Base-by-base conservation (phyloP, 176 grass and related monocot species). In the Alloteropsis semialata region DNA sequence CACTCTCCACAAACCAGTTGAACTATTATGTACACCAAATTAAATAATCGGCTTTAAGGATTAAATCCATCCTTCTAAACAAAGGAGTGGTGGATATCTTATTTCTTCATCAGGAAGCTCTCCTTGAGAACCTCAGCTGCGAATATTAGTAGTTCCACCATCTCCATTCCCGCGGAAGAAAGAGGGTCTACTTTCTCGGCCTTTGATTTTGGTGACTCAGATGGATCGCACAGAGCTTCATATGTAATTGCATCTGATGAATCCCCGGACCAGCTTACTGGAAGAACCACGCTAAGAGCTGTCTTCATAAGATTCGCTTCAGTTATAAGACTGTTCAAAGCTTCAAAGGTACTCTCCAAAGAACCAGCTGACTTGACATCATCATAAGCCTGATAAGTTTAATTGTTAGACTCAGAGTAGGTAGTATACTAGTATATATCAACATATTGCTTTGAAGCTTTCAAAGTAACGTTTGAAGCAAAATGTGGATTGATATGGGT, bases 111-210 rank as follows among this genome's bases (percentile, higher is more conserved):
- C 45, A 77, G 21, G 50, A 93, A 84, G 76, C 44, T 95, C 25
- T 85, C 89, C 65, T 85, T 91, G 24, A 88, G 72, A 53, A 92
- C 79, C 63, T 88, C 87, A 74, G 93, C 79, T 18, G 92, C 87
- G 3, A 98, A 89, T 63, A 95, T 84, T 50, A 98, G 84, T 42
- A 98, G 89, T 72, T 98, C 91, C 64, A 93, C 87, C 96, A 98
- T 98, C 84, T 95, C 96, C 62, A 86, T 64, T 48, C 96, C 78
- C 9, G 91, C 87, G 42, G 43, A 82, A 81, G 84, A 87, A 37
- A 95, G 67, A 56, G 84, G 74, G 5, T 93, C 90, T 36, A 59
- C 65, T 81, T 91, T 95, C 55, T 90, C 78, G 2, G 67, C 79
- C 73, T 85, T 94, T 0, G 87, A 81, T 62, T 81, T 89, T 28